Evolutionary conservation across 352 stramenopile genomes (phyloP), one percentile per base, ranked within the genome.

Genomic region (Phytopythium mirpurense): DNA sequence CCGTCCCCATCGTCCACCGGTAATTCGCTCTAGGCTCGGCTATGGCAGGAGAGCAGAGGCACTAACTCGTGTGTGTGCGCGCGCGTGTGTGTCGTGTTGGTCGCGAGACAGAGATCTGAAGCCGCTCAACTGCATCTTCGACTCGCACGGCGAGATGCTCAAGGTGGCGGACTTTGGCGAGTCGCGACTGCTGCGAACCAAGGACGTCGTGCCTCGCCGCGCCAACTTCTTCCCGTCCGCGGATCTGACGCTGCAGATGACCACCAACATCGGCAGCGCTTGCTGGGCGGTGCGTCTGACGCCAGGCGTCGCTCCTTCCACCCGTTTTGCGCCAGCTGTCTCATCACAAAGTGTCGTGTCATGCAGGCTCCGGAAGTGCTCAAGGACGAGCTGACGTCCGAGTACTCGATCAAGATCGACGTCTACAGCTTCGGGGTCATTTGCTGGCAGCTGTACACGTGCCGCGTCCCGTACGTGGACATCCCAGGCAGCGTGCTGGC

Each of bases 371-470:
- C 81, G 0, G 81, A 92, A 54, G 75, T 90, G 16, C 55, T 92
- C 14, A 74, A 86, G 44, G 78, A 92, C 40, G 78, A 87, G 42
- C 67, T 69, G 21, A 84, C 63, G 42, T 79, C 76, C 0, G 72
- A 81, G 31, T 92, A 92, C 62, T 90, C 78, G 32, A 61, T 92
- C 40, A 92, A 92, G 56, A 81, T 92, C 29, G 81, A 92, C 65
- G 81, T 92, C 21, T 92, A 92, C 54, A 92, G 81, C 63, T 92
- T 92, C 59, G 81, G 76, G 21, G 81, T 92, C 60, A 88, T 90
- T 53, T 92, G 78, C 67, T 92, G 81, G 81, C 81, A 92, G 68
- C 60, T 92, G 40, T 86, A 71, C 56, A 88, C 81, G 24, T 88
- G 78, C 60, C 69, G 74, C 38, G 64, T 83, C 50, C 81, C 81